These are phyloP conservation scores for Trichoderma afroharzianum DNA, from an alignment of 2,329 filamentous ascomycete species.

Conservation along the genomic window DNA sequence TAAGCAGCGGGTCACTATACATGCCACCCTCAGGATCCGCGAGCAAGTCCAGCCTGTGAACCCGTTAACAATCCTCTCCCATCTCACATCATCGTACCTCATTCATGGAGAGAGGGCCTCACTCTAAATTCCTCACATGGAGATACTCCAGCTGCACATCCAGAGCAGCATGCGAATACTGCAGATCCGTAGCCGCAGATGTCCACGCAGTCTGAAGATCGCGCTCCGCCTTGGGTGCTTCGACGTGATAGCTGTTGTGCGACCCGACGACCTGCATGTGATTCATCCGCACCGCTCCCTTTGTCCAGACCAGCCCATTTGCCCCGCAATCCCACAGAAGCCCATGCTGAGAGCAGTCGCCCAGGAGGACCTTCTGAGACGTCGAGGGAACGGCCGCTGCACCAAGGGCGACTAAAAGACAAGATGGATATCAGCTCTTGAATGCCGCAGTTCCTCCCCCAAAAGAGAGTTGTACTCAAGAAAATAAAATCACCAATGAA, in stretches of 20 bases:
- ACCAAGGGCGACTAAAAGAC: neutral
- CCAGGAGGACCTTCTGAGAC: neutral
- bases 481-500: neutral
- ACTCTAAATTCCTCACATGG: constrained; percentile 44
- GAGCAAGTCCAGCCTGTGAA: constrained; percentile 39
- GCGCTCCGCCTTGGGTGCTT: constrained; percentile 40
- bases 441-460: neutral
- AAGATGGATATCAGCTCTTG: neutral
- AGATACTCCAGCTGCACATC: constrained; percentile 43
- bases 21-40: constrained; percentile 46
- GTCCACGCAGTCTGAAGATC: constrained; percentile 37
- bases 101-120: neutral
- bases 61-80: neutral
- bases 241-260: constrained; percentile 50
- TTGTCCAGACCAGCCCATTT: constrained; percentile 17
- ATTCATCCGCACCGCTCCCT: constrained; percentile 42
- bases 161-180: constrained; percentile 45
- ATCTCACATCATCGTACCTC: neutral
- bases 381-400: neutral
- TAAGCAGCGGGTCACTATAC: constrained; percentile 43
- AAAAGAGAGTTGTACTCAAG: neutral
- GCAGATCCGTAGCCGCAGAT: constrained; percentile 38
- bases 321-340: neutral
- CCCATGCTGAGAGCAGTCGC: neutral
- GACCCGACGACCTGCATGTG: constrained; percentile 50